These are phyloP conservation scores for Rhododendron vialii DNA, from an alignment of 148 eudicot species.

Conservation along the genomic window DNA sequence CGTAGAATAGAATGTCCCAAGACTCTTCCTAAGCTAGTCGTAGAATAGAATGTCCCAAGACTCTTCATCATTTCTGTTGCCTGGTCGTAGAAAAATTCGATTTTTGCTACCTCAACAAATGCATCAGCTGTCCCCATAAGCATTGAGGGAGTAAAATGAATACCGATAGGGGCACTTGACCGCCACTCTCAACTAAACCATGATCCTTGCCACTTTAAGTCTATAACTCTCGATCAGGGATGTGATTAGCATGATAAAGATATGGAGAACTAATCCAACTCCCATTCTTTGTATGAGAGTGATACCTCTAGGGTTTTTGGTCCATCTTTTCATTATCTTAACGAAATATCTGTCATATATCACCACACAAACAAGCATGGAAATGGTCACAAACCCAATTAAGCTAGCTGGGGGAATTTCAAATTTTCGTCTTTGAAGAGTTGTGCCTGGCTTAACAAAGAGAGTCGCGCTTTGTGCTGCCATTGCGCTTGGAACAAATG, in stretches of 20 bases:
- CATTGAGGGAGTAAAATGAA: neutral
- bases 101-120: neutral
- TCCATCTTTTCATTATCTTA: no score
- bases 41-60: constrained; percentile 9
- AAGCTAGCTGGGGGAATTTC: no score
- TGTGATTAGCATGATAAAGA: neutral
- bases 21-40: constrained; percentile 7
- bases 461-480: no score
- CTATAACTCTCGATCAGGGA: constrained; percentile 10
- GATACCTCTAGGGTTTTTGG: constrained; percentile 1
- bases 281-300: constrained; percentile 31
- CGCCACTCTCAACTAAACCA: neutral
- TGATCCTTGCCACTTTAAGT: constrained; percentile 11
- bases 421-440: no score
- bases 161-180: neutral
- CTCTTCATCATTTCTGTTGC: constrained; percentile 11
- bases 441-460: no score
- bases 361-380: no score
- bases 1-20: constrained; percentile 9
- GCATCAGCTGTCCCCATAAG: constrained; percentile 7
- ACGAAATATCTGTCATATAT: no score
- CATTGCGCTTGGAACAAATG: no score
- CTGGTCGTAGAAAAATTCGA: neutral
- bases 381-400: no score
- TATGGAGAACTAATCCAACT: constrained; percentile 27